phyloP scores from a whole-genome alignment of 148 eudicot species.

The Beta vulgaris region DNA sequence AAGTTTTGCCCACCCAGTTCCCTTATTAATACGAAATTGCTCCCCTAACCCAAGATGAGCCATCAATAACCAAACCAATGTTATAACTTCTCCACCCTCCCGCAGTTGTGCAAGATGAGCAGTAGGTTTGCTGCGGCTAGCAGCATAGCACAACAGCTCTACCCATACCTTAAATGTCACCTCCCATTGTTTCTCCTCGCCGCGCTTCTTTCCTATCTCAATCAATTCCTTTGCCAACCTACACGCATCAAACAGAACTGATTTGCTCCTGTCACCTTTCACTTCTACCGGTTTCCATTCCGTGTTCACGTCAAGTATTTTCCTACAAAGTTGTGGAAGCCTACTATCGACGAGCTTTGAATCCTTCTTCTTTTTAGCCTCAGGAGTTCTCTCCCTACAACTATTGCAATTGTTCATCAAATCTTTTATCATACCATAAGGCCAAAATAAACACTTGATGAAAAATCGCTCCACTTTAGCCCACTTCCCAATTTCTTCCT shows the following conservation, averaged over 20 bases:
- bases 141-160: constrained; percentile 34
- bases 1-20: constrained; percentile 28
- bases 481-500: neutral
- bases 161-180: constrained; percentile 23
- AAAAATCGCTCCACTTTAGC: neutral
- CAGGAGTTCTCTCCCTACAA: neutral
- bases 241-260: constrained; percentile 25
- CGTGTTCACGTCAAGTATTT: neutral
- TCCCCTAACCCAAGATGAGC: constrained; percentile 32
- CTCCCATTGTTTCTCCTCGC: constrained; percentile 12
- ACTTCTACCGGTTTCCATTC: constrained; percentile 8
- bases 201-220: neutral
- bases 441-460: too few relatives aligned
- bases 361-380: neutral
- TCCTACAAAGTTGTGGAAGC: neutral
- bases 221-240: constrained; percentile 18
- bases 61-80: constrained; percentile 34
- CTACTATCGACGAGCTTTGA: neutral
- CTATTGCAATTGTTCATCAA: neutral
- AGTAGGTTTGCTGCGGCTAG: constrained; percentile 27
- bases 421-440: neutral
- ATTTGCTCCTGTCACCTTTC: constrained; percentile 28
- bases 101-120: constrained; percentile 29
- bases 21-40: constrained; percentile 29
- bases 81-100: constrained; percentile 25